Percentiles rank a stretch among this genome's conserved stretches.
Conservation (phyloP, 2,329 filamentous ascomycete genomes). For the Ophiostoma sp. region DNA sequence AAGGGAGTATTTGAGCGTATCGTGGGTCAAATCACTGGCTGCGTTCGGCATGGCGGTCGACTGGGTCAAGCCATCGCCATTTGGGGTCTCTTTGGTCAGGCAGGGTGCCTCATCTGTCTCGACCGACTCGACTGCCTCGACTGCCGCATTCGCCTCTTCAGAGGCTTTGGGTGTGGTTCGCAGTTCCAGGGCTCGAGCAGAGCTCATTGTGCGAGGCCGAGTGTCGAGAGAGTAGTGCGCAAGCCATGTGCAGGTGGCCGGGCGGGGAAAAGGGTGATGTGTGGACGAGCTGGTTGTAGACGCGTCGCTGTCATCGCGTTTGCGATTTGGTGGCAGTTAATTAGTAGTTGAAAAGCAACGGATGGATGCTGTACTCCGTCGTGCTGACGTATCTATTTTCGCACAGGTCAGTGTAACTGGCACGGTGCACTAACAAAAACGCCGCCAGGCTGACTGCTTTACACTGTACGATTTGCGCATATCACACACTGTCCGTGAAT, state of each 20-base stretch:
- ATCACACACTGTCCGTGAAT: background rate
- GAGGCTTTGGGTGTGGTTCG: background rate
- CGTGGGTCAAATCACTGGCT: slow-evolving; percentile 36
- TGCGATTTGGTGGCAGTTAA: background rate
- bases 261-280: background rate
- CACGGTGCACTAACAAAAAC: background rate
- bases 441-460: too few relatives aligned
- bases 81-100: background rate
- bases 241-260: background rate
- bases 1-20: slow-evolving; percentile 82
- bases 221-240: background rate
- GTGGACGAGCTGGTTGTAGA: background rate
- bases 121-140: background rate
- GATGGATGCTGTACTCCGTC: background rate
- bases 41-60: background rate
- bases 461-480: background rate
- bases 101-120: background rate
- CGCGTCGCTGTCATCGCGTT: background rate
- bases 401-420: background rate
- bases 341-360: background rate
- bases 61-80: background rate
- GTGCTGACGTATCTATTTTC: background rate
- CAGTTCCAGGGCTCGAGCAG: background rate
- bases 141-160: background rate
- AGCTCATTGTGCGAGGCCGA: slow-evolving; percentile 13